Evolutionary conservation across 176 grass and related monocot genomes (phyloP).

Genomic region (Oryza glumipatula): DNA sequence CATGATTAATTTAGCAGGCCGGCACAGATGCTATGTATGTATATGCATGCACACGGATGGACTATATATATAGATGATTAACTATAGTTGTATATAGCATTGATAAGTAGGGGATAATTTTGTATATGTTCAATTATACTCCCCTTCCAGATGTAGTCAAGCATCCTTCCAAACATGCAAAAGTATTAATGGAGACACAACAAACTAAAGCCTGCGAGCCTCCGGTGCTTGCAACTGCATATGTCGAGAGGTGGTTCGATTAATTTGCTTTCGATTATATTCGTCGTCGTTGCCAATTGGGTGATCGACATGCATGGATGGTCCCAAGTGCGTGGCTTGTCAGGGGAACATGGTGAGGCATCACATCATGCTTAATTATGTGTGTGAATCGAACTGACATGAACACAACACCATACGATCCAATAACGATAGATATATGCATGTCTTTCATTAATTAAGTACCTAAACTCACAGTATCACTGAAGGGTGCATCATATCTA

Average conservation of each 20-base stretch:
- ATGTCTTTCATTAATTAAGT: neutral
- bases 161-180: constrained; percentile 8
- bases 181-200: neutral
- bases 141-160: neutral
- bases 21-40: neutral
- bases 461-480: neutral
- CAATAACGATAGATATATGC: neutral
- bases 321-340: constrained; percentile 5
- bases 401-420: neutral
- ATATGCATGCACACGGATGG: neutral
- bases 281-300: neutral
- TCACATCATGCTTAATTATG: neutral
- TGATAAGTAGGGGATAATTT: constrained; percentile 23
- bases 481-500: neutral
- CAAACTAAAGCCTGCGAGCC: neutral
- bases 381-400: neutral
- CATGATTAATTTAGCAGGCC: constrained; percentile 12
- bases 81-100: neutral
- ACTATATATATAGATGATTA: neutral
- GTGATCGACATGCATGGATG: constrained; percentile 11
- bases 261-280: no score
- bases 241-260: neutral
- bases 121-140: constrained; percentile 1
- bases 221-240: constrained; percentile 8
- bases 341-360: neutral